A percentile compares a stretch with the other conserved stretches of the same genome.
Evolutionary conservation across 495 filamentous ascomycete genomes (phyloP).

Genomic region (Wilcoxina mikolae): DNA sequence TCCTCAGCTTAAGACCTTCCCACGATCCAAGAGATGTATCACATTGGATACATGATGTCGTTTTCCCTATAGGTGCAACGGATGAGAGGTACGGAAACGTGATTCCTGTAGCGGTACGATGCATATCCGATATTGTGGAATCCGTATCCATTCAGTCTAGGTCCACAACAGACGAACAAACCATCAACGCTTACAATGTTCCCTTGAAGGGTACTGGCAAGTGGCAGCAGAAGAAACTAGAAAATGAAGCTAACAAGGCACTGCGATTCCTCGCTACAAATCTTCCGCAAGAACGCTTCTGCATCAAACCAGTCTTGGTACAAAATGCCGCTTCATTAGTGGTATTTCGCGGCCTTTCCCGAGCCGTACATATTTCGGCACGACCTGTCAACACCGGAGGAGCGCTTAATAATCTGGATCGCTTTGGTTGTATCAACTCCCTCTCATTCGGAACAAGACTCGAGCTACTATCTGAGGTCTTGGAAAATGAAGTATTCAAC

Average conservation of each 20-base stretch:
- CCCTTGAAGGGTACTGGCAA: background rate
- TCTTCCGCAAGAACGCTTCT: background rate
- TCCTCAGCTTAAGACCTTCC: slow-evolving; percentile 18
- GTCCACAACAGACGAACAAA: background rate
- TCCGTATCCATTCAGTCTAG: background rate
- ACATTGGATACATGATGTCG: slow-evolving; percentile 11
- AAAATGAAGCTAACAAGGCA: background rate
- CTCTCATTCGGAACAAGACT: background rate
- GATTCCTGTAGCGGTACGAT: background rate
- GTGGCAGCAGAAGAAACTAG: background rate
- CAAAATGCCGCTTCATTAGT: slow-evolving; percentile 3
- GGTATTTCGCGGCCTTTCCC: background rate
- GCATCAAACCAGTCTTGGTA: slow-evolving; percentile 4
- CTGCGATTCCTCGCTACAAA: background rate
- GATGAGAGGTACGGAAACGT: background rate
- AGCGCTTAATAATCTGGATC: background rate
- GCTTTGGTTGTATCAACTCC: background rate
- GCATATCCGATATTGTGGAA: background rate
- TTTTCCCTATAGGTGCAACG: slow-evolving; percentile 13
- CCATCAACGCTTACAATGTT: background rate
- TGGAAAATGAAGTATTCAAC: slow-evolving; percentile 6
- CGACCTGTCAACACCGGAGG: background rate
- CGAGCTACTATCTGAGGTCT: background rate
- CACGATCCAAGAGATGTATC: slow-evolving; percentile 8
- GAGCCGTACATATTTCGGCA: background rate